Conservation (phyloP, 2,329 filamentous ascomycete genomes). For the Ophiostoma triangulosporum region DNA sequence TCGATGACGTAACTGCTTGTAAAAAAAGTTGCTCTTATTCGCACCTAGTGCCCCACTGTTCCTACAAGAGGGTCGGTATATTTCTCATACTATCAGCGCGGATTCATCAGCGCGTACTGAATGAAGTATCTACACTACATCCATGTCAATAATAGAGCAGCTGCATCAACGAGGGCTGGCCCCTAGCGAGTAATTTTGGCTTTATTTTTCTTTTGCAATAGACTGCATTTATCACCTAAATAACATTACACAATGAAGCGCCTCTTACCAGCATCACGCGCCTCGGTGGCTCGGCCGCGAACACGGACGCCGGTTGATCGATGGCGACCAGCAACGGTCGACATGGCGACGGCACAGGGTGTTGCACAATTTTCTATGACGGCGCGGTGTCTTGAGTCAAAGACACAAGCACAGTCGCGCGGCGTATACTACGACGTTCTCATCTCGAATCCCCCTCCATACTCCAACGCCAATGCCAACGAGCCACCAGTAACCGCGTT, state of each 20-base stretch:
- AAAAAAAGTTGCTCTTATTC: not conserved
- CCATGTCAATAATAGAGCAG: not conserved
- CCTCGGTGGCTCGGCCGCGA: slow-evolving; percentile 14
- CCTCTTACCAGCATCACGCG: slow-evolving; percentile 20
- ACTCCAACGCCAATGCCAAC: slow-evolving; percentile 29
- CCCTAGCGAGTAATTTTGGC: not conserved
- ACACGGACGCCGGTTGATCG: not conserved
- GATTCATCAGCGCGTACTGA: not conserved
- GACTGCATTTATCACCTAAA: not conserved
- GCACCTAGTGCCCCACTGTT: not conserved
- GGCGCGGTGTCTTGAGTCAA: not conserved
- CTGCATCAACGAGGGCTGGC: not conserved
- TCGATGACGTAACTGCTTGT: not conserved
- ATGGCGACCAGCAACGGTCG: not conserved
- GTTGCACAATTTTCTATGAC: not conserved
- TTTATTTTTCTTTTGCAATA: not conserved
- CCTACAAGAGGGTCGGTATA: not conserved
- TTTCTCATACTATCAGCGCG: not conserved
- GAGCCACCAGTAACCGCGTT: slow-evolving; percentile 27
- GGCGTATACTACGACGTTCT: slow-evolving; percentile 48
- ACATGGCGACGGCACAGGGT: not conserved
- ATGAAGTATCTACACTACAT: not conserved
- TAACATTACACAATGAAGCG: slow-evolving; percentile 5
- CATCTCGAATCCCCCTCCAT: slow-evolving; percentile 31
- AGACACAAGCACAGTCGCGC: slow-evolving; percentile 35